Evolutionary conservation across 192 early-diverging fungal genomes (phyloP).

Genomic region (Umbelopsis vinacea): DNA sequence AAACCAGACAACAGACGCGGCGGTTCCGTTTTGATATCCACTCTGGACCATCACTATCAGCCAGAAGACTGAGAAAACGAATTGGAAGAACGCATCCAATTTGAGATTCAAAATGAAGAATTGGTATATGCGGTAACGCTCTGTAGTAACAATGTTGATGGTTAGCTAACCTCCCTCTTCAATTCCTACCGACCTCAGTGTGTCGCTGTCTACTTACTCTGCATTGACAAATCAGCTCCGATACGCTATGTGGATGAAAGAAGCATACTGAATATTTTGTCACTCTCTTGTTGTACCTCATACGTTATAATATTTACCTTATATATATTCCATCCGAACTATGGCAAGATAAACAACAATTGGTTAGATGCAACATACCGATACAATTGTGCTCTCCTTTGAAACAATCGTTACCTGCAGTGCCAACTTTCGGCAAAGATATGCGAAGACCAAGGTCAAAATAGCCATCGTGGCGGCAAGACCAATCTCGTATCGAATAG

Average conservation of each 20-base stretch:
- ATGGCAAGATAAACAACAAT: background rate
- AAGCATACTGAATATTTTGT: background rate
- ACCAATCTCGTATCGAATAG: conserved; percentile 8
- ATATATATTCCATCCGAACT: conserved; percentile 33
- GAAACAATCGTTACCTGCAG: conserved; percentile 3
- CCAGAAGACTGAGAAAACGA: conserved; percentile 26
- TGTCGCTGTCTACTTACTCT: conserved; percentile 20
- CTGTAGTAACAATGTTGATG: background rate
- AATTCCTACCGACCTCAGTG: background rate
- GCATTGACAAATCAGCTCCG: conserved; percentile 27
- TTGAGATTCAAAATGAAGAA: conserved; percentile 25
- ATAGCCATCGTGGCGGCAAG: background rate
- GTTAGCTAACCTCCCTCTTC: no score
- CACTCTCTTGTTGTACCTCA: background rate
- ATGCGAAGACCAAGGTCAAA: background rate
- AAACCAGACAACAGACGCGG: conserved; percentile 26
- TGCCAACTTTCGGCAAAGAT: conserved; percentile 18
- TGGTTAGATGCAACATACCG: background rate
- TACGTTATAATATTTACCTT: background rate
- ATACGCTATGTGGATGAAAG: background rate
- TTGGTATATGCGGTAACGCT: conserved; percentile 23
- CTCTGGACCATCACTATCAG: conserved; percentile 27
- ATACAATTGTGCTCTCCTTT: background rate
- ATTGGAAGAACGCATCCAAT: conserved; percentile 29
- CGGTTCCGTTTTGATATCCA: background rate